phyloP scores from a whole-genome alignment of 2,329 filamentous ascomycete genomes.

The Exophiala calicioides region DNA sequence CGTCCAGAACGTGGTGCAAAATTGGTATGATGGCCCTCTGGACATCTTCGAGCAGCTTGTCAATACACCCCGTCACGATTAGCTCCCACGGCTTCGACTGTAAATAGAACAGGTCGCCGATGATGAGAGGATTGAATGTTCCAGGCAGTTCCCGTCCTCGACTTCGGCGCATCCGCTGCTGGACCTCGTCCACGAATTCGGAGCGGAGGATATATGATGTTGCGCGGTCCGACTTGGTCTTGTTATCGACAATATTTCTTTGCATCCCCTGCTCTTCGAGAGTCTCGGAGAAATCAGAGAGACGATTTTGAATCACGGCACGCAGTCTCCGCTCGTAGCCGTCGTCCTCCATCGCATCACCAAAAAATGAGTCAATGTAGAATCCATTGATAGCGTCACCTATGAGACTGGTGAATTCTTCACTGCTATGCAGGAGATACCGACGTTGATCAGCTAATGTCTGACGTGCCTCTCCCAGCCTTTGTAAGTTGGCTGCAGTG shows the following conservation, averaged over 20 bases:
- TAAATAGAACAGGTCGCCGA: constrained; percentile 61
- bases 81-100: constrained; percentile 58
- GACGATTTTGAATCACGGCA: constrained; percentile 34
- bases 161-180: constrained; percentile 42
- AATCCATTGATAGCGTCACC: constrained; percentile 36
- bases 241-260: constrained; percentile 20
- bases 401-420: constrained; percentile 26
- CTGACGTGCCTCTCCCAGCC: constrained; percentile 16
- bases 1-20: constrained; percentile 42
- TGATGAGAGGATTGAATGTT: constrained; percentile 59
- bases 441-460: constrained; percentile 24
- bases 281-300: constrained; percentile 26
- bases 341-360: constrained; percentile 24
- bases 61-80: constrained; percentile 42
- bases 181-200: constrained; percentile 45
- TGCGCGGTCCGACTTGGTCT: constrained; percentile 18
- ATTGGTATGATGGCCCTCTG: constrained; percentile 40
- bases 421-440: constrained; percentile 28
- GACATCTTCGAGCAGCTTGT: constrained; percentile 38
- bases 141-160: constrained; percentile 60
- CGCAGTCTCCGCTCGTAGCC: constrained; percentile 37
- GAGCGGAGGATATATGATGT: constrained; percentile 30
- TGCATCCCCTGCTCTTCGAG: constrained; percentile 22
- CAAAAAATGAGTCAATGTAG: constrained; percentile 40
- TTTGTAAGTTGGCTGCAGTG: constrained; percentile 5